Conservation (phyloP, 2,329 filamentous ascomycete genomes). For the Colletotrichum godetiae region DNA sequence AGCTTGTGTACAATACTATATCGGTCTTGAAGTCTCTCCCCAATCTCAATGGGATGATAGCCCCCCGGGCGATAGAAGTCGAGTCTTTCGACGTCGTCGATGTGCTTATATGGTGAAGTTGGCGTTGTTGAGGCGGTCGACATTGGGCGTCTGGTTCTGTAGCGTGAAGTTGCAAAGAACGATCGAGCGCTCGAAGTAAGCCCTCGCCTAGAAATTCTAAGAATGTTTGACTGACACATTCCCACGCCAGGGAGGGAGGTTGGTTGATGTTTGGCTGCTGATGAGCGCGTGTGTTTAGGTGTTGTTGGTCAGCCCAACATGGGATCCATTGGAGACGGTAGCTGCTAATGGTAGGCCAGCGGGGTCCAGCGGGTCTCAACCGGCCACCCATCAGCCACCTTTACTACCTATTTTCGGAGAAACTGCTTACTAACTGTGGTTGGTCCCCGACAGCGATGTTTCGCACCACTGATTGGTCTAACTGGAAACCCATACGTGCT, state of each 20-base stretch:
- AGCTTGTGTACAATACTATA: conserved; percentile 45
- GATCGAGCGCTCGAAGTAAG: not conserved
- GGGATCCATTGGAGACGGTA: too few species aligned
- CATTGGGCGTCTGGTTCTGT: not conserved
- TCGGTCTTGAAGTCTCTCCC: conserved; percentile 46
- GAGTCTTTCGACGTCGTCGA: conserved; percentile 41
- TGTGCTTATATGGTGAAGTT: conserved; percentile 34
- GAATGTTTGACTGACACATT: conserved; percentile 3
- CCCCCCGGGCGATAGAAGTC: conserved; percentile 47
- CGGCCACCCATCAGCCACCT: too few species aligned
- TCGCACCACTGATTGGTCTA: too few species aligned
- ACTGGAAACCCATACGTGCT: too few species aligned
- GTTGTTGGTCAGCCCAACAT: not conserved
- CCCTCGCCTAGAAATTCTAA: not conserved
- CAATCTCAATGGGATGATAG: conserved; percentile 52
- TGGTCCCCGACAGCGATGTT: too few species aligned
- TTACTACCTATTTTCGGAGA: too few species aligned
- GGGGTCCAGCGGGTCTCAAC: too few species aligned
- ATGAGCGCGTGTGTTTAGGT: conserved; percentile 8
- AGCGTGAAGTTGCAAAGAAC: not conserved
- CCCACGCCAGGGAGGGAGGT: not conserved
- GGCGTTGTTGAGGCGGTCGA: not conserved
- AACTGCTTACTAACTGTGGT: too few species aligned
- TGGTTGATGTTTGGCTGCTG: conserved; percentile 1
- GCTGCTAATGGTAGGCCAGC: too few species aligned